Conservation (phyloP, 345 rosid species). For the Eucalyptus lansdowneana region DNA sequence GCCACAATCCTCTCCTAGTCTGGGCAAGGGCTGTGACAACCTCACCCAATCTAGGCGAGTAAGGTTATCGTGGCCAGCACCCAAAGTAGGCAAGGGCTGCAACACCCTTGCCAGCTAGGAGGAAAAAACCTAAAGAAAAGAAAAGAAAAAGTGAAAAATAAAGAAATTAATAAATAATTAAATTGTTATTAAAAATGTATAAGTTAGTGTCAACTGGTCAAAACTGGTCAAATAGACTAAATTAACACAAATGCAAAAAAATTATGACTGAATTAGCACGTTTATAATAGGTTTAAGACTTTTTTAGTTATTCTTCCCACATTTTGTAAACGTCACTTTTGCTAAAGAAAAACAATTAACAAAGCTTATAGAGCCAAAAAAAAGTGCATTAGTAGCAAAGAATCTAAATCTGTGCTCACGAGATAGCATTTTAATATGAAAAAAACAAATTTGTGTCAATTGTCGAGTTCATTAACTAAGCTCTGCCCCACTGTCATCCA, state of each 20-base stretch:
- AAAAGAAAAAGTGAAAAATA: too few species aligned
- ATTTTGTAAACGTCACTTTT: not conserved
- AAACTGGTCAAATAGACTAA: too few species aligned
- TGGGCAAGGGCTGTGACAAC: too few species aligned
- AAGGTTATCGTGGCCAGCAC: accelerated
- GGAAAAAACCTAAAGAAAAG: accelerated
- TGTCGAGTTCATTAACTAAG: not conserved
- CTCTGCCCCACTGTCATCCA: not conserved
- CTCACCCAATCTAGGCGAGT: accelerated
- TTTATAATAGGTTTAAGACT: too few species aligned
- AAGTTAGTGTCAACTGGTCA: too few species aligned
- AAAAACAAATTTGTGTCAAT: not conserved
- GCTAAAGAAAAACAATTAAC: not conserved
- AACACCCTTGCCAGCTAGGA: accelerated
- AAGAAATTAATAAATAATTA: too few species aligned
- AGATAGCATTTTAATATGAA: not conserved
- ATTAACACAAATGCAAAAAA: too few species aligned
- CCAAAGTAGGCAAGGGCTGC: too few species aligned
- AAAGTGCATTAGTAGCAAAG: not conserved
- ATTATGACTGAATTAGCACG: accelerated
- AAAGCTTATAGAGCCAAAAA: not conserved
- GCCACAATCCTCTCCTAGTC: accelerated
- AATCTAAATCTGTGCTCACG: not conserved
- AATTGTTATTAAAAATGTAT: too few species aligned
- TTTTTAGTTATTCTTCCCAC: too few species aligned